These are phyloP conservation scores for Candida sanyaensis DNA, from an alignment of 1,139 yeast species.

Conservation along the genomic window DNA sequence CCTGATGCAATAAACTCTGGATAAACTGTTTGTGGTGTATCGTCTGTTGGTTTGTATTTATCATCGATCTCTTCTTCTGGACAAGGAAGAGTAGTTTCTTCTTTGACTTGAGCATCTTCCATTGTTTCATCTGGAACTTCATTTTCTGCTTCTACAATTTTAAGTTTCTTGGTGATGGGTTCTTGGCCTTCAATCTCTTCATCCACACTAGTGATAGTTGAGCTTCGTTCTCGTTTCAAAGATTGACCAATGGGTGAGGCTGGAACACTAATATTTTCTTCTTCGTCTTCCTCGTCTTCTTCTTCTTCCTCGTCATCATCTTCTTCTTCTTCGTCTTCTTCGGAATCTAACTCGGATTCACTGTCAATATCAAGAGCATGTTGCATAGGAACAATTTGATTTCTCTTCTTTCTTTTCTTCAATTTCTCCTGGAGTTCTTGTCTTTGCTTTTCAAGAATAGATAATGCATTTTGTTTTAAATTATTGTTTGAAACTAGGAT, in stretches of 20 bases:
- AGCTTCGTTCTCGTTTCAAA: constrained; percentile 29
- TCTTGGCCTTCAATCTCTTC: constrained; percentile 25
- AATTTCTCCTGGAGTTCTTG: constrained; percentile 25
- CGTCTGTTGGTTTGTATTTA: constrained; percentile 46
- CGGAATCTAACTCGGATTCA: constrained; percentile 26
- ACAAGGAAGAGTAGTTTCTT: constrained; percentile 3
- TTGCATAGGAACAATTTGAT: constrained; percentile 60
- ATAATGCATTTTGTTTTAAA: constrained; percentile 28
- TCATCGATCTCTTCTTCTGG: constrained; percentile 26
- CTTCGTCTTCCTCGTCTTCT: constrained; percentile 43
- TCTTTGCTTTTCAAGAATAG: constrained; percentile 28
- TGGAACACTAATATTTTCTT: constrained; percentile 40
- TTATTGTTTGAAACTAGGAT: constrained; percentile 17
- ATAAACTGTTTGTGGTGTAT: constrained; percentile 52
- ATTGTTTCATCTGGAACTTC: constrained; percentile 30
- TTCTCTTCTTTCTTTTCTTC: constrained; percentile 23
- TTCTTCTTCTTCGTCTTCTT: constrained; percentile 6
- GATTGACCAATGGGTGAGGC: constrained; percentile 37
- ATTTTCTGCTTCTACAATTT: constrained; percentile 1
- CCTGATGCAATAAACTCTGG: constrained; percentile 37
- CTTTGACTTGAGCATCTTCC: constrained; percentile 14
- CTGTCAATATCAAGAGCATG: constrained; percentile 65
- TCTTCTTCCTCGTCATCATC: constrained; percentile 30
- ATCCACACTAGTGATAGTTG: constrained; percentile 36
- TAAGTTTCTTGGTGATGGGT: constrained; percentile 17